Conservation (phyloP, 2,329 filamentous ascomycete genomes). For the Fusarium torulosum region DNA sequence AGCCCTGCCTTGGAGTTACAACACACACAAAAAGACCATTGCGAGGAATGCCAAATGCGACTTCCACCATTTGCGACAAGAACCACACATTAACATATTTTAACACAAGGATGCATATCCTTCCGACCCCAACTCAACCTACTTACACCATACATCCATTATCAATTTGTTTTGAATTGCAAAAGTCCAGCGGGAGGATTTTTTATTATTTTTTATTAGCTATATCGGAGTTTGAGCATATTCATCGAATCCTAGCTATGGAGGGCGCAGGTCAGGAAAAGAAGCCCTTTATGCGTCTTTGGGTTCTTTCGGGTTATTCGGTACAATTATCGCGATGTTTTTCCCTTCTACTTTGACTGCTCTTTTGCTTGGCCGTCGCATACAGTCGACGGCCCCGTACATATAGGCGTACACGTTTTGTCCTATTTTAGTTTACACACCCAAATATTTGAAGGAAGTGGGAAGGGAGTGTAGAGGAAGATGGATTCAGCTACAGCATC, state of each 20-base stretch:
- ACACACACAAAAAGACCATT: neutral
- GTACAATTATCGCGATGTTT: slow-evolving; percentile 7
- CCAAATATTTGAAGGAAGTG: neutral
- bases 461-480: slow-evolving; percentile 3
- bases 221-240: slow-evolving; percentile 29
- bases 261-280: slow-evolving; percentile 27
- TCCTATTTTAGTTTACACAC: slow-evolving; percentile 10
- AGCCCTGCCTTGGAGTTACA: neutral
- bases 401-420: slow-evolving; percentile 34
- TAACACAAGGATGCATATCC: neutral
- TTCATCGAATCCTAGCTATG: slow-evolving; percentile 14
- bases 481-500: neutral
- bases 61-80: slow-evolving; percentile 1
- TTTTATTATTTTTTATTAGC: slow-evolving; percentile 16
- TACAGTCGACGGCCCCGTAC: slow-evolving; percentile 13
- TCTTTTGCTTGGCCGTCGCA: slow-evolving; percentile 9
- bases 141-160: slow-evolving; percentile 11
- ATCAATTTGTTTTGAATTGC: slow-evolving; percentile 16
- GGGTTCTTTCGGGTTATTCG: slow-evolving; percentile 9
- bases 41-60: slow-evolving; percentile 1
- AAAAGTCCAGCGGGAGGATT: slow-evolving; percentile 42
- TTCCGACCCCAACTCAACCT: neutral
- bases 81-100: slow-evolving; percentile 7
- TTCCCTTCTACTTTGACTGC: slow-evolving; percentile 1
- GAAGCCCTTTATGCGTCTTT: slow-evolving; percentile 16